Percentiles rank a stretch among this genome's conserved stretches.
Conservation (phyloP, 306 rosid genomes). For the Pterocarpus santalinus region DNA sequence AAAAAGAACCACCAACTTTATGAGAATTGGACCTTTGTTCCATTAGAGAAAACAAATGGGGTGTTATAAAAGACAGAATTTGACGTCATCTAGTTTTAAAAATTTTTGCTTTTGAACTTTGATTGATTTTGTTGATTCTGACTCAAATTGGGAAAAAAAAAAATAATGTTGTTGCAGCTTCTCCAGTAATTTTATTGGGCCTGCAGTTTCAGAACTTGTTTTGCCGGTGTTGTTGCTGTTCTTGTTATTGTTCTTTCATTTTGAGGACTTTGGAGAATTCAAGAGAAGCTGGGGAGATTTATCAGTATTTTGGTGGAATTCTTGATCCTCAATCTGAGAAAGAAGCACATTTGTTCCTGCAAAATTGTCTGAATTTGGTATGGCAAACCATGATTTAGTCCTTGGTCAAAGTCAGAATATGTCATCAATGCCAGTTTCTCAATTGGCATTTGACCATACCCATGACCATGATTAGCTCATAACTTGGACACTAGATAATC, state of each 20-base stretch:
- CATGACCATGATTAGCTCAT: constrained; percentile 34
- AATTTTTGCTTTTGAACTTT: too few species aligned
- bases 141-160: neutral
- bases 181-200: neutral
- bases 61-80: neutral
- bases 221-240: neutral
- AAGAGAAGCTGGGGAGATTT: neutral
- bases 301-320: neutral
- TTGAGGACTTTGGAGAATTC: neutral
- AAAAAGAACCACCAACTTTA: neutral
- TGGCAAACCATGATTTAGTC: constrained; percentile 49
- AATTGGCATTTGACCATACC: constrained; percentile 37
- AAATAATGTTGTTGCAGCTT: neutral
- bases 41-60: neutral
- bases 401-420: constrained; percentile 42
- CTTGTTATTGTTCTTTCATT: too few species aligned
- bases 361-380: constrained; percentile 27
- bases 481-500: constrained; percentile 20
- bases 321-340: neutral
- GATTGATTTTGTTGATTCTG: neutral
- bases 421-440: constrained; percentile 18
- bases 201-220: neutral
- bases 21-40: neutral
- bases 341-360: constrained; percentile 4
- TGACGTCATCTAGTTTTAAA: neutral